phyloP scores from a whole-genome alignment of 192 early-diverging fungal species.

The Chytriomyces sp. region DNA sequence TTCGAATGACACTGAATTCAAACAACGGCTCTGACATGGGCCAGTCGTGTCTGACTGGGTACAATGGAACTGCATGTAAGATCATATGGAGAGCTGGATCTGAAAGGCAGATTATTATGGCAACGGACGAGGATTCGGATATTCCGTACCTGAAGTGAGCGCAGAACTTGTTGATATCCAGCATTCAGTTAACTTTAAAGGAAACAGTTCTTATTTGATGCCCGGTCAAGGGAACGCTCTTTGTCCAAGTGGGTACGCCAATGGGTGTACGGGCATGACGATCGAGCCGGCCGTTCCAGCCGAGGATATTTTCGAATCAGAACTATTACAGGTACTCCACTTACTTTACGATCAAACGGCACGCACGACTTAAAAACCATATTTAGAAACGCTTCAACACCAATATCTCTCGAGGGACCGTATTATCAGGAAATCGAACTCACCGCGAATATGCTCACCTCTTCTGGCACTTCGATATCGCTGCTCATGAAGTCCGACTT shows the following conservation, averaged over 20 bases:
- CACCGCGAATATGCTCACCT: constrained; percentile 33
- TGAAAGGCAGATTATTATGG: constrained; percentile 41
- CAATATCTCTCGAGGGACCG: constrained; percentile 31
- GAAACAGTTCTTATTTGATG: constrained; percentile 19
- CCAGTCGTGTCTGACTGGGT: neutral
- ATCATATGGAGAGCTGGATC: constrained; percentile 36
- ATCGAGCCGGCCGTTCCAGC: constrained; percentile 10
- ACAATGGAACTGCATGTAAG: constrained; percentile 8
- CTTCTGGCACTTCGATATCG: constrained; percentile 15
- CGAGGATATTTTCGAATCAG: neutral
- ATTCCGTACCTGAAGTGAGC: constrained; percentile 29
- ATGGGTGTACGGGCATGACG: neutral
- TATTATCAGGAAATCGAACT: constrained; percentile 37
- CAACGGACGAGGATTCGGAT: constrained; percentile 51
- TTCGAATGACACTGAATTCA: constrained; percentile 41
- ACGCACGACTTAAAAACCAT: neutral
- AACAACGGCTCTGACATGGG: constrained; percentile 34
- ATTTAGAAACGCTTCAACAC: constrained; percentile 1
- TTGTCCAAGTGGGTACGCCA: constrained; percentile 30
- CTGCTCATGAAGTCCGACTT: constrained; percentile 40
- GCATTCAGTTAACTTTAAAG: neutral
- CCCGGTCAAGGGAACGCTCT: constrained; percentile 20
- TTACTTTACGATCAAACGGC: neutral
- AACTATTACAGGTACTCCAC: constrained; percentile 7
- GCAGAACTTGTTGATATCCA: neutral